Evolutionary conservation across 2,329 filamentous ascomycete genomes (phyloP).

Genomic region (Phyllachora maydis): DNA sequence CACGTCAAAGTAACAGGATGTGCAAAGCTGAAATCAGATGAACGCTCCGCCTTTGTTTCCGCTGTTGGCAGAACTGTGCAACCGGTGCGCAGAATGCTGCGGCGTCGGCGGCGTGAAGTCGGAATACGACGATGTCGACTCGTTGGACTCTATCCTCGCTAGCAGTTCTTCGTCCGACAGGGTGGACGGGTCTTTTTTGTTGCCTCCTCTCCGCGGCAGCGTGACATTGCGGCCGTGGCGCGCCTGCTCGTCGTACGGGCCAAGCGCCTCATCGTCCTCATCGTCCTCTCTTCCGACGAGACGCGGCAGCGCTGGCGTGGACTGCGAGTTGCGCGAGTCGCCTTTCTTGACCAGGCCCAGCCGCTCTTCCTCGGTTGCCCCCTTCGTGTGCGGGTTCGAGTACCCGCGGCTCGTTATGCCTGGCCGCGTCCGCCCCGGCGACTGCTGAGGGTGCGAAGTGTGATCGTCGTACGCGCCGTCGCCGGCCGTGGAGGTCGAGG

Average conservation of each 20-base stretch:
- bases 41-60: slow-evolving; percentile 8
- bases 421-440: slow-evolving; percentile 8
- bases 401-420: slow-evolving; percentile 12
- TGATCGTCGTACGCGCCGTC: slow-evolving; percentile 6
- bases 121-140: too few species aligned
- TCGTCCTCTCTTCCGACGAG: too few species aligned
- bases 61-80: too few species aligned
- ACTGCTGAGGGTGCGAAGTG: too few species aligned
- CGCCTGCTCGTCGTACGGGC: slow-evolving; percentile 9
- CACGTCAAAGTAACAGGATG: too few species aligned
- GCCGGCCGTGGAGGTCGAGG: slow-evolving; percentile 3
- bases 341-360: slow-evolving; percentile 70
- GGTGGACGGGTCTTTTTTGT: slow-evolving; percentile 7
- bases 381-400: slow-evolving; percentile 20
- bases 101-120: too few species aligned
- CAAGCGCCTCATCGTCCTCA: slow-evolving; percentile 11
- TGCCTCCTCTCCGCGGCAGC: slow-evolving; percentile 11
- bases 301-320: slow-evolving; percentile 12
- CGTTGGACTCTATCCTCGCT: too few species aligned
- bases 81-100: too few species aligned
- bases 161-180: slow-evolving; percentile 5
- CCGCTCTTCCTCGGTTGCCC: slow-evolving; percentile 62
- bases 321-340: slow-evolving; percentile 36
- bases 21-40: too few species aligned
- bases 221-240: slow-evolving; percentile 22